These are phyloP conservation scores for Zangia roseola DNA, from an alignment of 768 basidiomycete genomes.

Conservation along the genomic window DNA sequence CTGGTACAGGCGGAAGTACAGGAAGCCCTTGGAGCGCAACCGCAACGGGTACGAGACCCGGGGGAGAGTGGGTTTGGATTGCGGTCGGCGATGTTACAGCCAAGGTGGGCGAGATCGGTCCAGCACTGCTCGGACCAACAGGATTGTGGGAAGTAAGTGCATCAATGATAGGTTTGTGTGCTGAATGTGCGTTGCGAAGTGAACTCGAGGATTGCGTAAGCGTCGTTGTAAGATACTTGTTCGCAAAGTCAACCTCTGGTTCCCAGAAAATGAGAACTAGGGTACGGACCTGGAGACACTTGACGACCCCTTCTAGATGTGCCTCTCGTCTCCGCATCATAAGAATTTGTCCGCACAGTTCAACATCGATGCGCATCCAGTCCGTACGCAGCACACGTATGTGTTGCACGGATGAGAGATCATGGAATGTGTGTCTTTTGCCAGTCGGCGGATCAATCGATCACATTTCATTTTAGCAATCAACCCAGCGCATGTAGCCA, in stretches of 20 bases:
- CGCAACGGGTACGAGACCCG: slow-evolving; percentile 25
- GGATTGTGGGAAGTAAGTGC: slow-evolving; percentile 37
- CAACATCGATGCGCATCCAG: slow-evolving; percentile 76
- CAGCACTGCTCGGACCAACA: background rate
- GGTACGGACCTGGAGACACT: slow-evolving; percentile 51
- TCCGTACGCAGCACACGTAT: slow-evolving; percentile 53
- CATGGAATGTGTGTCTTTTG: slow-evolving; percentile 68
- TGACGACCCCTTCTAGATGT: slow-evolving; percentile 64
- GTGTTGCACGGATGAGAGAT: slow-evolving; percentile 48
- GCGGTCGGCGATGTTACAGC: background rate
- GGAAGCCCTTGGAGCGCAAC: slow-evolving; percentile 36
- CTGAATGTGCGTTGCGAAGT: slow-evolving; percentile 59
- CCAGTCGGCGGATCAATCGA: slow-evolving; percentile 1
- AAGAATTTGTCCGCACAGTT: slow-evolving; percentile 71
- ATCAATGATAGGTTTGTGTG: slow-evolving; percentile 47
- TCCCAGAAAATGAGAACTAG: slow-evolving; percentile 8
- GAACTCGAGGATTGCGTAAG: slow-evolving; percentile 54
- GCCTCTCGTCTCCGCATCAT: slow-evolving; percentile 65
- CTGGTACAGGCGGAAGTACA: slow-evolving; percentile 25
- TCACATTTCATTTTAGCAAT: background rate
- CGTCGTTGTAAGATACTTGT: slow-evolving; percentile 48
- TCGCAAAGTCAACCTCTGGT: slow-evolving; percentile 1
- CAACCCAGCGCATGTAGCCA: background rate
- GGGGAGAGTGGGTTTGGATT: slow-evolving; percentile 2
- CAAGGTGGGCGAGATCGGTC: background rate